A percentile compares a stretch with the other conserved stretches of the same genome.
phyloP scores from a whole-genome alignment of 305 asterid genomes.

The Fraxinus dipetala region DNA sequence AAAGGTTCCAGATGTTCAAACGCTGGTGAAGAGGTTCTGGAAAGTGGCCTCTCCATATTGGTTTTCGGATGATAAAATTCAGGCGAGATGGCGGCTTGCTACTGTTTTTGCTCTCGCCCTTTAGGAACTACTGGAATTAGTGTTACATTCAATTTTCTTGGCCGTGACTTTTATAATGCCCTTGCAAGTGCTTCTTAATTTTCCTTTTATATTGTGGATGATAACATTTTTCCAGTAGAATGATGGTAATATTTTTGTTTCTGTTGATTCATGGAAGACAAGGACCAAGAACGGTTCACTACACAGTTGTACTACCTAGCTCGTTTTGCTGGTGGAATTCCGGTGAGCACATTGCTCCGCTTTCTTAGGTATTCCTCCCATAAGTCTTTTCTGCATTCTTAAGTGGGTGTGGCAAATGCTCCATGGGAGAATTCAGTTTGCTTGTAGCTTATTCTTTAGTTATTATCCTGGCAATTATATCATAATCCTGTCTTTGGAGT shows the following conservation, averaged over 20 bases:
- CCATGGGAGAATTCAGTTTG: not conserved
- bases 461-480: slow-evolving; percentile 3
- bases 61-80: slow-evolving; percentile 74
- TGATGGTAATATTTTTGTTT: slow-evolving; percentile 11
- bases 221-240: not conserved
- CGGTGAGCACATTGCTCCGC: slow-evolving; percentile 87
- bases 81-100: slow-evolving; percentile 67
- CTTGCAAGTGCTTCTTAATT: slow-evolving; percentile 55
- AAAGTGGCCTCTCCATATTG: slow-evolving; percentile 87
- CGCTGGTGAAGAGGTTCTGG: slow-evolving; percentile 68
- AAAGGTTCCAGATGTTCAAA: slow-evolving; percentile 47
- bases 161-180: slow-evolving; percentile 86
- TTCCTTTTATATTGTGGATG: not conserved
- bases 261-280: slow-evolving; percentile 47
- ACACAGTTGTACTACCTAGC: slow-evolving; percentile 79
- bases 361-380: slow-evolving; percentile 51
- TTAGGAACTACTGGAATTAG: slow-evolving; percentile 90
- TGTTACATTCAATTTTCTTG: slow-evolving; percentile 82
- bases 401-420: not conserved
- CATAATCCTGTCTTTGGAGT: not conserved
- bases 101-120: slow-evolving; percentile 80
- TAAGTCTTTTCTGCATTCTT: slow-evolving; percentile 17
- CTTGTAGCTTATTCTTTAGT: not conserved
- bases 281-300: slow-evolving; percentile 88
- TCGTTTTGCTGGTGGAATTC: slow-evolving; percentile 82